These are phyloP conservation scores for Ogataea nonfermentans DNA, from an alignment of 805 yeast species.

Conservation along the genomic window DNA sequence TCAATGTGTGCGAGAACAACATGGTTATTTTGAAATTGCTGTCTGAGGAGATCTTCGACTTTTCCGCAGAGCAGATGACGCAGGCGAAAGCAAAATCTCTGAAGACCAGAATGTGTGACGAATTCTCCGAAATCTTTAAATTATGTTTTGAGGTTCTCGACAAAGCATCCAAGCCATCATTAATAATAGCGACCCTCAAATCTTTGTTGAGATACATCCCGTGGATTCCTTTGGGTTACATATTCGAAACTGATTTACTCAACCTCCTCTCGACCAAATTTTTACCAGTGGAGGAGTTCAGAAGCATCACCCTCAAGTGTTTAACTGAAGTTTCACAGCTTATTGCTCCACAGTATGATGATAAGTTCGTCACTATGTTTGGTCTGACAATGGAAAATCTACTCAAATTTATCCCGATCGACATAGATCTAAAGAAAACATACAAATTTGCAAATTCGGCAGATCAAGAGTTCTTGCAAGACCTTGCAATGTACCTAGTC, in stretches of 20 bases:
- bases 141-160: slow-evolving; percentile 92
- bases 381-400: slow-evolving; percentile 71
- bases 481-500: slow-evolving; percentile 88
- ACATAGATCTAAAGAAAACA: slow-evolving; percentile 65
- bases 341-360: slow-evolving; percentile 51
- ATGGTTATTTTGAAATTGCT: slow-evolving; percentile 87
- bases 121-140: slow-evolving; percentile 89
- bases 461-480: slow-evolving; percentile 93
- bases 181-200: slow-evolving; percentile 80
- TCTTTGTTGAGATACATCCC: slow-evolving; percentile 82
- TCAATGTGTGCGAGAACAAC: slow-evolving; percentile 95
- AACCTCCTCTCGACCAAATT: slow-evolving; percentile 72
- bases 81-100: slow-evolving; percentile 87
- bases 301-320: slow-evolving; percentile 86
- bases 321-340: slow-evolving; percentile 85
- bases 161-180: slow-evolving; percentile 79
- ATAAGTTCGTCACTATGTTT: slow-evolving; percentile 67
- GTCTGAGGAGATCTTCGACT: slow-evolving; percentile 95
- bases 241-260: slow-evolving; percentile 83
- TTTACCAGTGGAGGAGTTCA: slow-evolving; percentile 70
- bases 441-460: slow-evolving; percentile 73
- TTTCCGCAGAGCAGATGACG: slow-evolving; percentile 93
- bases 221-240: slow-evolving; percentile 91
- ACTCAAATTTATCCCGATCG: slow-evolving; percentile 63
- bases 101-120: slow-evolving; percentile 81